Conservation (phyloP, 768 basidiomycete species). For the Lepiota venenata region DNA sequence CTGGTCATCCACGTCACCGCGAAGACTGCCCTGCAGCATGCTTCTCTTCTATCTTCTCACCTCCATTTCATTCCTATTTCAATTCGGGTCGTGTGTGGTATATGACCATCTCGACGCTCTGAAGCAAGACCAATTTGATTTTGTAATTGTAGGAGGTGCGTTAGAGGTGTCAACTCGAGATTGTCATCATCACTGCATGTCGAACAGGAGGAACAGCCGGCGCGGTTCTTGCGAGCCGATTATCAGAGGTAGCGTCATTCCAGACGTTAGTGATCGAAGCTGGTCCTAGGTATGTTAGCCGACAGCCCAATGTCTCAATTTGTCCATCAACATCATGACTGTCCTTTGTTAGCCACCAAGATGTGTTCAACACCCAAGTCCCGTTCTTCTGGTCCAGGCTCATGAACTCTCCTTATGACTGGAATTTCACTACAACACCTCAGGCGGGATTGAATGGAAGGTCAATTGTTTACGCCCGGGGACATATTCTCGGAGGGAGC, state of each 20-base stretch:
- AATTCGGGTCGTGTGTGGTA: neutral
- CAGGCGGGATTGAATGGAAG: conserved; percentile 22
- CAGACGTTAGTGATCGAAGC: conserved; percentile 14
- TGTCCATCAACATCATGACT: neutral
- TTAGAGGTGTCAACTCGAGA: neutral
- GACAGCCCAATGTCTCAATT: neutral
- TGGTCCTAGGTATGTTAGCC: conserved; percentile 3
- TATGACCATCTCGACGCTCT: conserved; percentile 4
- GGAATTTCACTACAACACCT: conserved; percentile 27
- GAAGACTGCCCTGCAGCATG: no score
- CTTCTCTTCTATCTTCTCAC: neutral
- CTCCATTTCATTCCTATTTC: neutral
- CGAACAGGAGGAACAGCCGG: conserved; percentile 10
- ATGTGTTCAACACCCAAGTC: conserved; percentile 18
- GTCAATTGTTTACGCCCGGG: conserved; percentile 17
- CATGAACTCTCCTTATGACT: conserved; percentile 20
- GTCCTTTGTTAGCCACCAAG: conserved; percentile 16
- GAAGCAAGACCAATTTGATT: conserved; percentile 6
- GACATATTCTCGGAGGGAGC: conserved; percentile 27
- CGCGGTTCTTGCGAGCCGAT: conserved; percentile 8
- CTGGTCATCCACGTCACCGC: no score
- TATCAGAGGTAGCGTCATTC: conserved; percentile 8
- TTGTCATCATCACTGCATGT: neutral
- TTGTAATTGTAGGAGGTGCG: conserved; percentile 13
- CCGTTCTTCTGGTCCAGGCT: conserved; percentile 18